Conservation (phyloP, 441 rosid species). For the Populus tomentosa region DNA sequence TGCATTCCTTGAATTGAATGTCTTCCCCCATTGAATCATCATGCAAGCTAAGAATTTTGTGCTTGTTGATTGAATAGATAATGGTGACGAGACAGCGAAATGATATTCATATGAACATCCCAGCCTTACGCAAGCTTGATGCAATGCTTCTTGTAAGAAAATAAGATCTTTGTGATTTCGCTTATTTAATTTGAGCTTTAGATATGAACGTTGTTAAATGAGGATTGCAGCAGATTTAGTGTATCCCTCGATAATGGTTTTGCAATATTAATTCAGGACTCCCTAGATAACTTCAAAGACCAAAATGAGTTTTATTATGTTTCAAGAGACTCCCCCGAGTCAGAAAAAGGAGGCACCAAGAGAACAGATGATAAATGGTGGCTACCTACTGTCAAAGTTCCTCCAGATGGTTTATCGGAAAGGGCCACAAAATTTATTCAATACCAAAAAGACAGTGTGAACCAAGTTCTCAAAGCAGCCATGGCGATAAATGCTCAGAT, state of each 20-base stretch:
- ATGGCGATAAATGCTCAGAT: conserved; percentile 98
- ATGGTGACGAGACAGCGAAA: conserved; percentile 66
- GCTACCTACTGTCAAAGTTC: conserved; percentile 86
- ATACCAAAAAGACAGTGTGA: conserved; percentile 78
- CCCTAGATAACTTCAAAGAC: conserved; percentile 68
- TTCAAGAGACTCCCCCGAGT: conserved; percentile 62
- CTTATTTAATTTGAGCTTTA: not conserved
- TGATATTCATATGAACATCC: conserved; percentile 85
- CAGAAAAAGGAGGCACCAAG: conserved; percentile 56
- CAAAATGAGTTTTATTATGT: conserved; percentile 55
- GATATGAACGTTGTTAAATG: not conserved
- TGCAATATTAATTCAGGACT: conserved; percentile 39
- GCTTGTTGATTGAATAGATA: conserved; percentile 29
- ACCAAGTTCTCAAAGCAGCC: conserved; percentile 95
- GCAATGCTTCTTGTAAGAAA: conserved; percentile 74
- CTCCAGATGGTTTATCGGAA: conserved; percentile 74
- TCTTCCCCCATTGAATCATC: not conserved
- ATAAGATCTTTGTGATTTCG: not conserved
- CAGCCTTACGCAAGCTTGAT: conserved; percentile 79
- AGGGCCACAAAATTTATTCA: conserved; percentile 62
- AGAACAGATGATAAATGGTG: conserved; percentile 93
- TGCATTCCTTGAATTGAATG: not conserved
- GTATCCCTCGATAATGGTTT: not conserved
- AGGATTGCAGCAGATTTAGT: not conserved
- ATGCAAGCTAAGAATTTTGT: not conserved